Evolutionary conservation across 352 stramenopile genomes (phyloP).

Genomic region (Globisporangium rhizosaccharum): DNA sequence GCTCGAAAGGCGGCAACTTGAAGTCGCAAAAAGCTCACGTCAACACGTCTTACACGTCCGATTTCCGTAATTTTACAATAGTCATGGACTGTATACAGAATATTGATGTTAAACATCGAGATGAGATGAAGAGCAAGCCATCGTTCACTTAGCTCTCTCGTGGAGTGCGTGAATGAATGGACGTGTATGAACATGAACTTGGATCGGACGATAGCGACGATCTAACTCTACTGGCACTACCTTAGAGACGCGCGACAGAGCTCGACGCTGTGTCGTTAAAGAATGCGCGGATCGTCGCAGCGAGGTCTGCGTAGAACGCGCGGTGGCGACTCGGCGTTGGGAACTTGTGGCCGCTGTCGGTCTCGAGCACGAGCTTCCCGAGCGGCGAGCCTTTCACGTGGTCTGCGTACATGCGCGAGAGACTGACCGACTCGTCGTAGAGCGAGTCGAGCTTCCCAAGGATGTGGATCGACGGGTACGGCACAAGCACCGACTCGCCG

Average conservation of each 20-base stretch:
- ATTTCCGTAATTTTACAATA: too few species aligned
- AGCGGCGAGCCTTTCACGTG: slow-evolving; percentile 25
- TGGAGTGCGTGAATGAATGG: too few species aligned
- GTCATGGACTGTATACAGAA: too few species aligned
- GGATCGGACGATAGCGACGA: too few species aligned
- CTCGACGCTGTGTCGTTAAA: slow-evolving; percentile 31
- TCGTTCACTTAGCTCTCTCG: too few species aligned
- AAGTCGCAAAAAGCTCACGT: too few species aligned
- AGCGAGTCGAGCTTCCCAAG: slow-evolving; percentile 40
- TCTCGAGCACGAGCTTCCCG: slow-evolving; percentile 32
- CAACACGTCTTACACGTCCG: too few species aligned
- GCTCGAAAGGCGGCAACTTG: too few species aligned
- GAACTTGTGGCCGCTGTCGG: slow-evolving; percentile 61
- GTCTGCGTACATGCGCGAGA: slow-evolving; percentile 39
- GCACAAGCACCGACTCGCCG: slow-evolving; percentile 15
- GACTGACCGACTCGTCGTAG: slow-evolving; percentile 33
- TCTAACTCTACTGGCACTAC: too few species aligned
- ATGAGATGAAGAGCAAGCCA: too few species aligned
- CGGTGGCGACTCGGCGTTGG: slow-evolving; percentile 44
- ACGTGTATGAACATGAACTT: too few species aligned
- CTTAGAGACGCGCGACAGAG: slow-evolving; percentile 22
- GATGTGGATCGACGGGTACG: slow-evolving; percentile 47
- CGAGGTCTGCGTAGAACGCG: slow-evolving; percentile 36
- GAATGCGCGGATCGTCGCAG: slow-evolving; percentile 37
- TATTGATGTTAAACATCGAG: too few species aligned